phyloP scores from a whole-genome alignment of 257 asterid species.

The Rauvolfia tetraphylla region DNA sequence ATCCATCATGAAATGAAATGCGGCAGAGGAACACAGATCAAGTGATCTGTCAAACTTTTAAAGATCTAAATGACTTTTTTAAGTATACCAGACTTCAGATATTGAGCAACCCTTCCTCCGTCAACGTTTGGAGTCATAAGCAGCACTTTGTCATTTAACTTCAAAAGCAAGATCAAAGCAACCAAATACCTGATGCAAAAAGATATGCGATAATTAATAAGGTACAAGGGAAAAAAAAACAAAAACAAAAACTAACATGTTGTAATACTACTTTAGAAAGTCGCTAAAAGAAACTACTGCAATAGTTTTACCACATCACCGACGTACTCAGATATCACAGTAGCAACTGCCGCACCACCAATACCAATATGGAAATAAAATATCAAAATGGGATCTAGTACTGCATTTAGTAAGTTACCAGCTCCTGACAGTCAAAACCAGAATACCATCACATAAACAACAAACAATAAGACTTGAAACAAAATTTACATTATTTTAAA shows the following conservation, averaged over 20 bases:
- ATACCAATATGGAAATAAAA: slow-evolving; percentile 64
- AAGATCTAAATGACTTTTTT: neutral
- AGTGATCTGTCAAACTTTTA: neutral
- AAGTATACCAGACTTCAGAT: slow-evolving; percentile 75
- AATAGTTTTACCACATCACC: slow-evolving; percentile 72
- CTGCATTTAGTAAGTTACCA: slow-evolving; percentile 77
- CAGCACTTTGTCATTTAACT: slow-evolving; percentile 61
- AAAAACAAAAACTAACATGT: neutral
- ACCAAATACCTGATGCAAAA: slow-evolving; percentile 62
- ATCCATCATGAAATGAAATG: neutral
- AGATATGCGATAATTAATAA: neutral
- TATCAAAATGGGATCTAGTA: slow-evolving; percentile 70
- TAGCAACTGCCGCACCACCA: slow-evolving; percentile 89
- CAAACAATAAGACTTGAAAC: neutral
- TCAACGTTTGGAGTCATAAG: slow-evolving; percentile 61
- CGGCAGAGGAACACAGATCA: neutral
- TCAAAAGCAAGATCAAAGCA: slow-evolving; percentile 75
- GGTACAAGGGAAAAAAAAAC: neutral
- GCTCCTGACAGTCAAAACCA: slow-evolving; percentile 51
- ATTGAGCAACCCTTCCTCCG: slow-evolving; percentile 59
- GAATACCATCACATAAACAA: slow-evolving; percentile 11
- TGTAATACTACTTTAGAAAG: neutral
- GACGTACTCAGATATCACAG: slow-evolving; percentile 97
- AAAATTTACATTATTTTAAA: neutral
- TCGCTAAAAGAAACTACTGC: slow-evolving; percentile 29